Base-by-base conservation (phyloP, 2,329 filamentous ascomycete genomes). In the Byssothecium circinans region DNA sequence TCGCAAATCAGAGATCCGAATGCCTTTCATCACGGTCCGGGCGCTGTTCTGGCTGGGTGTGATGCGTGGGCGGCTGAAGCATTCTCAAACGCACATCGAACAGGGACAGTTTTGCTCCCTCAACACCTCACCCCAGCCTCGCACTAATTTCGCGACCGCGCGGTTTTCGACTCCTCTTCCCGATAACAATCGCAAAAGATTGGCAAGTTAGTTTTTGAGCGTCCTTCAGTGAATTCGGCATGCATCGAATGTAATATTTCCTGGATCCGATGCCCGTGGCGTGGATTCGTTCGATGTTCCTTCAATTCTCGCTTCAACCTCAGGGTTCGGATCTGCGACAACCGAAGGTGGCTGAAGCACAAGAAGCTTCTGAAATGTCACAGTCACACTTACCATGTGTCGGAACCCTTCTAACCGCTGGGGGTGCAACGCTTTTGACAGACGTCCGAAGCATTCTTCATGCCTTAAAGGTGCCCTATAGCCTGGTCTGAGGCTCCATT, bases 401-500 rank as follows among this genome's bases (percentile, higher is more conserved):
- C 67, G 64, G 61, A 67, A 60, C 43, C 29, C 38, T 52, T 35
- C 54, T 62, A 66, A 62, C 66, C 64, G 66, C 60, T 50, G 46
- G 47, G 54, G 51, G 50, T 56, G 49, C 56, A 56, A 58, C 56
- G 49, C 59, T 58, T 56, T 59, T 60, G 51, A 57, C 53, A 55
- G 22, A 45, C 50, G 60, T 52, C 47, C 54, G 48, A 45, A 43
- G 41, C 41, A 32, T 45, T 46, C 52, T 69, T 67, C 59, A 68
- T 71, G 68, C 67, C 67, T 71, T 70, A 70, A 71, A 61, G 64
- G 49, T 54, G 45, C 47, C 45, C 61, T 61, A 61, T 58, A 58
- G 56, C 62, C 65, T 54, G 56, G 52, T 45, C 54, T 68, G 65
- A 65, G 66, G 65, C 66, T 64, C 56, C 60, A 50, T 58, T 58